Base-by-base conservation (phyloP, 2,329 filamentous ascomycete genomes). In the Calonectria pteridis region DNA sequence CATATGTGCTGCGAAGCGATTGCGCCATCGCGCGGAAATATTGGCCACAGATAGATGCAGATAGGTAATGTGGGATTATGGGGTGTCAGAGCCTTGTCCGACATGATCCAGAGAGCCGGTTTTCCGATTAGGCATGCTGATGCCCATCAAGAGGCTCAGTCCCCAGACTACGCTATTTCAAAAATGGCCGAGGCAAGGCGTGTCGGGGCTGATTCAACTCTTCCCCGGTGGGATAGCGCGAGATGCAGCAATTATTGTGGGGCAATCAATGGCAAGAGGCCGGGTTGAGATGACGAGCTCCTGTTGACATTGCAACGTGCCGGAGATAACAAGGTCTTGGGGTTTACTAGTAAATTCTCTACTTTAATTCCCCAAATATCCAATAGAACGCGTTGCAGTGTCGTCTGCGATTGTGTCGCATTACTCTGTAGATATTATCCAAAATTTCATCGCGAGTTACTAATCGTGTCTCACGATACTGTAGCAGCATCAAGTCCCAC, bases 231-330 rank as follows among this genome's bases (percentile, higher is more conserved):
- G 55, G 55, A 59, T 59, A 59, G 33, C 33, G 55, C n/a, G 9
- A 46, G 20, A 23, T 46, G 43, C 20, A 23, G 3, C n/a, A 23
- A 59, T 59, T 40, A 40, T 7, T 40, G 55, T 59, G 55, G 55
- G 55, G 55, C 55, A 40, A 7, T 3, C 10, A 16, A 59, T 59
- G 55, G 33, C 55, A 59, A 59, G 33, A 26, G 33, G 33, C 55
- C 55, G 6, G 55, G 55, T 59, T 59, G 35, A 59, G 20, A 59
- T 59, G 55, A 59, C 55, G 55, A 59, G 55, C 55, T 37, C 33
- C 23, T 3, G 4, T 9, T 9, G 40, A 40, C 20, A n/a, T 46
- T 46, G 40, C 40, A 46, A 11, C 23, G 40, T 20, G 20, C 55
- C 55, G 55, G 55, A 59, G 55, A 59, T 59, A 59, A 59, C 31